Conservation (phyloP, 208 protist genomes). For the Entamoeba dispar region DNA sequence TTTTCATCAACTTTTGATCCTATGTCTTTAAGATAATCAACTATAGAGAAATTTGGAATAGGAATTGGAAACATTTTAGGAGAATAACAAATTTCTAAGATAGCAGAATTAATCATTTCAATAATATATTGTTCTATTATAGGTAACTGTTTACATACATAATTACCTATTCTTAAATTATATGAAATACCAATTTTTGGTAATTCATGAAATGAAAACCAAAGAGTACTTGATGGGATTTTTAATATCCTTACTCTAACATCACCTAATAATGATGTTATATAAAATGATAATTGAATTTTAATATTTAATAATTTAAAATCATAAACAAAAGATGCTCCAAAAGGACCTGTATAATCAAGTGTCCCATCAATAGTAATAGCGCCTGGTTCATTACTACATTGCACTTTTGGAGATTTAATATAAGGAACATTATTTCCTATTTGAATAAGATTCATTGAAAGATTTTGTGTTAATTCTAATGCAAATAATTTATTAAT, state of each 20-base stretch:
- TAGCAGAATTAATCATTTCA: background rate
- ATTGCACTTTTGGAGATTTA: background rate
- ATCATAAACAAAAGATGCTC: background rate
- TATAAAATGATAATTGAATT: background rate
- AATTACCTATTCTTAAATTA: background rate
- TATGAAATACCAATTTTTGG: background rate
- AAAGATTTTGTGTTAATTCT: background rate
- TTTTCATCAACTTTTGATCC: background rate
- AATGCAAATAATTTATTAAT: background rate
- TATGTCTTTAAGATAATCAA: background rate
- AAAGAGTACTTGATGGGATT: background rate
- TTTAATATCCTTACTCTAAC: background rate
- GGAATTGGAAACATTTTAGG: background rate
- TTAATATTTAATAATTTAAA: background rate
- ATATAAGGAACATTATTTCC: background rate
- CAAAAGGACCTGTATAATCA: background rate
- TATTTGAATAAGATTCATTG: background rate
- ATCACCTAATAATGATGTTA: background rate
- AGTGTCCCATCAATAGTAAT: background rate
- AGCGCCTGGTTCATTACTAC: background rate
- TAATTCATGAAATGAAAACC: background rate
- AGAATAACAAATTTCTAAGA: background rate
- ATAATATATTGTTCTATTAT: background rate
- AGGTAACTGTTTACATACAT: background rate
- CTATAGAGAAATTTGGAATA: background rate